Evolutionary conservation across 2,329 filamentous ascomycete genomes (phyloP), one percentile per base, ranked within the genome.

Genomic region (Penicillium crustosum): DNA sequence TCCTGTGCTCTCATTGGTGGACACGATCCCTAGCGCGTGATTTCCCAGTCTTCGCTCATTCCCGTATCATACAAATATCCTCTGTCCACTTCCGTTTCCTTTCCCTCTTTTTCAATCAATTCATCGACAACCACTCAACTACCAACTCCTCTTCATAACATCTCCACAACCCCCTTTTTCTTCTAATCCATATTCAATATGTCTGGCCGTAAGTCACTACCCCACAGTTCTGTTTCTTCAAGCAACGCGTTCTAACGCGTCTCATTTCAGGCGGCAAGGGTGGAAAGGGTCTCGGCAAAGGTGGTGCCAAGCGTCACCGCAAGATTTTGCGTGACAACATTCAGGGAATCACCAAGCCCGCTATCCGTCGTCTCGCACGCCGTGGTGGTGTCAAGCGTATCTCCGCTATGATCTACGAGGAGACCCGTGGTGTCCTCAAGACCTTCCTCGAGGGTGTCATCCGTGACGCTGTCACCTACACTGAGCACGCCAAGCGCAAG

Each of bases 301-400:
- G 93, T 69, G 93, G 93, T 80, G 93, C 93, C 82, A 97, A 97
- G 90, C 93, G 93, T 82, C 93, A 97, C 84, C 89, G 93, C 76
- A 97, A 97, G 90, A 97, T 97, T 85, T 86, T 97, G 80, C 91
- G 93, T 82, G 93, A 96, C 89, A 97, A 96, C 90, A 97, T 97
- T 77, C 93, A 97, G 84, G 93, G 93, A 83, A 97, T 97, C 78
- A 97, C 93, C 76, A 97, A 97, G 90, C 93, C 93, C 73, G 93
- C 93, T 74, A 97, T 97, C 82, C 89, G 93, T 75, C 93, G 93
- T 95, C 92, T 97, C 78, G 93, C 93, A 68, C 93, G 93, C 83
- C 92, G 93, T 94, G 93, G 93, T 81, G 93, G 93, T 93, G 93
- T 97, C 86, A 97, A 97, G 91, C 93, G 93, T 96, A 97, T 97